Evolutionary conservation across 495 filamentous ascomycete species (phyloP).

Genomic region (Astrothelium subdiscretum): DNA sequence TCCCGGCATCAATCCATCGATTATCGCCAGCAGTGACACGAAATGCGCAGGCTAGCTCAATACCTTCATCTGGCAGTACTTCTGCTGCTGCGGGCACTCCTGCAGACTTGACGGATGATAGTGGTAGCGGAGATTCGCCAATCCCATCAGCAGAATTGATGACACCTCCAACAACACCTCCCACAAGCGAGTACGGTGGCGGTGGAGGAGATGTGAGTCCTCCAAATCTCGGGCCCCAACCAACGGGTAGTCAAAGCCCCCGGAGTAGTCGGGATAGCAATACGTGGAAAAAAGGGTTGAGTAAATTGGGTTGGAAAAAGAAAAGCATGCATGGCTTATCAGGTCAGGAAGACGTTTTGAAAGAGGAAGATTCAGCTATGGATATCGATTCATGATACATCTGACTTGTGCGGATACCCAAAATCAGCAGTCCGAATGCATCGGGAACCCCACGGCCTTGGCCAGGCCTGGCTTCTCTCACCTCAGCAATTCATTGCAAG

Average conservation of each 20-base stretch:
- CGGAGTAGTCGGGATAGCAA: slow-evolving; percentile 15
- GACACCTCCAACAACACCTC: slow-evolving; percentile 30
- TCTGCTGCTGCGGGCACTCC: slow-evolving; percentile 15
- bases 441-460: not conserved
- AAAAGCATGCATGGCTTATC: not conserved
- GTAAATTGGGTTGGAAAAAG: slow-evolving; percentile 14
- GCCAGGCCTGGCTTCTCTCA: not conserved
- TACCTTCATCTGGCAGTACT: slow-evolving; percentile 1
- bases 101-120: slow-evolving; percentile 24
- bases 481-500: not conserved
- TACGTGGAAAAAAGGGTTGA: slow-evolving; percentile 16
- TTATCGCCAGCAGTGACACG: slow-evolving; percentile 12
- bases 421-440: not conserved
- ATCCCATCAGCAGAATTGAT: slow-evolving; percentile 20
- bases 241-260: slow-evolving; percentile 3
- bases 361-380: slow-evolving; percentile 10
- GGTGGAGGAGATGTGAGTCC: not conserved
- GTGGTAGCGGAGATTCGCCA: slow-evolving; percentile 20
- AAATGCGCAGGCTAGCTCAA: not conserved
- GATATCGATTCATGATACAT: not conserved
- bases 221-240: not conserved
- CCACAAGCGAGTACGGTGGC: slow-evolving; percentile 21
- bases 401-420: not conserved
- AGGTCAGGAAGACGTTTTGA: not conserved
- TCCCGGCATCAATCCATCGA: not conserved